Evolutionary conservation across 2,329 filamentous ascomycete species (phyloP).

Genomic region (Talaromyces sp.): DNA sequence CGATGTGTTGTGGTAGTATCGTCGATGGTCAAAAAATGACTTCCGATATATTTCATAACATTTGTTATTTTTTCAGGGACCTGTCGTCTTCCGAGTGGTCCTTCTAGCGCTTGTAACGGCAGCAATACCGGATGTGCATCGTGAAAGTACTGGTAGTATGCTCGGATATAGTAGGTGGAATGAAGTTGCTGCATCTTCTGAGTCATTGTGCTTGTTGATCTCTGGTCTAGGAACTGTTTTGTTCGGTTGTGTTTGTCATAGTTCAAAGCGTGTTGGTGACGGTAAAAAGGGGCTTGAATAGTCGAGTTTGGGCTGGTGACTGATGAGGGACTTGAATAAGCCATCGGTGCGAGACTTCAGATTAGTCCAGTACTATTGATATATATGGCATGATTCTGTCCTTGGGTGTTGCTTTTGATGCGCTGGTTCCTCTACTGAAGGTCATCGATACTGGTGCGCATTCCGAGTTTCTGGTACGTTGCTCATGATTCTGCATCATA

Average conservation of each 20-base stretch:
- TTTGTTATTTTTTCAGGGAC: constrained; percentile 43
- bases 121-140: constrained; percentile 51
- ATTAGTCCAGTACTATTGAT: background rate
- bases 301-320: background rate
- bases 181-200: constrained; percentile 19
- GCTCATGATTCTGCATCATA: background rate
- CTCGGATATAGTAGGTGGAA: constrained; percentile 34
- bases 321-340: background rate
- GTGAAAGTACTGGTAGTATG: constrained; percentile 52
- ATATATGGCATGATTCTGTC: background rate
- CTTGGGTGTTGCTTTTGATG: background rate
- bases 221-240: background rate
- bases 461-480: background rate
- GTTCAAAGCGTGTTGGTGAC: background rate
- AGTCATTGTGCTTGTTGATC: background rate
- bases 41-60: constrained; percentile 51
- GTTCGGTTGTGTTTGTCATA: background rate
- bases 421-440: background rate
- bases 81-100: constrained; percentile 26
- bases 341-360: background rate
- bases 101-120: constrained; percentile 35
- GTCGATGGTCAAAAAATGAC: constrained; percentile 43
- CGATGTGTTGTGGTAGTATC: constrained; percentile 21
- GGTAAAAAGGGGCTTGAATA: background rate
- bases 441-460: background rate